Conservation (phyloP, 768 basidiomycete genomes). For the Lactifluus hygrophoroides region DNA sequence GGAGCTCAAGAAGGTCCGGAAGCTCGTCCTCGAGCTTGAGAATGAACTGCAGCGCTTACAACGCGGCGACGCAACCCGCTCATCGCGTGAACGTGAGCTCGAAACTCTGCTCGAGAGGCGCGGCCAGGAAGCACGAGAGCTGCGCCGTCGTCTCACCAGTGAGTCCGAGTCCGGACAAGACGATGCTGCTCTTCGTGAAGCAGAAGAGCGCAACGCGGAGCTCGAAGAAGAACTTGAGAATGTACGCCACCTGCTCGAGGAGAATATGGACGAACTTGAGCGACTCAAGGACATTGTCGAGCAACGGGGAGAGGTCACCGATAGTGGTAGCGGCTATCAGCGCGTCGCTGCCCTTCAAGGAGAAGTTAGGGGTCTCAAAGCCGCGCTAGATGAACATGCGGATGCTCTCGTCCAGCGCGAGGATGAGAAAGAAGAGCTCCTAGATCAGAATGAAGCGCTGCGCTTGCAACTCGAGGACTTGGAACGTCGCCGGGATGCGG, state of each 20-base stretch:
- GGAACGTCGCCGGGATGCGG: constrained; percentile 51
- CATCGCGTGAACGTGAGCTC: constrained; percentile 59
- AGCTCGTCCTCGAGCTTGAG: constrained; percentile 77
- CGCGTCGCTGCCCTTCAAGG: constrained; percentile 50
- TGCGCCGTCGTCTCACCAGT: constrained; percentile 42
- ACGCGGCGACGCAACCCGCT: constrained; percentile 34
- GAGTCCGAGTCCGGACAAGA: constrained; percentile 28
- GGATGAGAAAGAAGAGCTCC: constrained; percentile 66
- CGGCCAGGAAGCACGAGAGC: constrained; percentile 58
- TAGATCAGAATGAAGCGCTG: constrained; percentile 56
- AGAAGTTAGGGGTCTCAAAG: constrained; percentile 55
- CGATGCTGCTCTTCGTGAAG: constrained; percentile 45
- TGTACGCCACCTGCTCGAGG: constrained; percentile 59
- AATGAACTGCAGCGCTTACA: constrained; percentile 67
- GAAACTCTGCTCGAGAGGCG: constrained; percentile 70
- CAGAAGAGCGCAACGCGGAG: constrained; percentile 54
- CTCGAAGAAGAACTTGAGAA: constrained; percentile 69
- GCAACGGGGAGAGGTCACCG: constrained; percentile 31
- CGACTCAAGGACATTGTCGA: constrained; percentile 63
- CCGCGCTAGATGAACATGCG: constrained; percentile 47
- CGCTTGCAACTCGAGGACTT: constrained; percentile 59
- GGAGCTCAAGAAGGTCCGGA: constrained; percentile 89
- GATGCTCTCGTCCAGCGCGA: constrained; percentile 47
- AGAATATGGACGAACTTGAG: constrained; percentile 79
- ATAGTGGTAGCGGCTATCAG: constrained; percentile 35